A percentile compares a stretch with the other conserved stretches of the same genome.
Evolutionary conservation across 768 basidiomycete genomes (phyloP).

Genomic region (Suillus americanus): DNA sequence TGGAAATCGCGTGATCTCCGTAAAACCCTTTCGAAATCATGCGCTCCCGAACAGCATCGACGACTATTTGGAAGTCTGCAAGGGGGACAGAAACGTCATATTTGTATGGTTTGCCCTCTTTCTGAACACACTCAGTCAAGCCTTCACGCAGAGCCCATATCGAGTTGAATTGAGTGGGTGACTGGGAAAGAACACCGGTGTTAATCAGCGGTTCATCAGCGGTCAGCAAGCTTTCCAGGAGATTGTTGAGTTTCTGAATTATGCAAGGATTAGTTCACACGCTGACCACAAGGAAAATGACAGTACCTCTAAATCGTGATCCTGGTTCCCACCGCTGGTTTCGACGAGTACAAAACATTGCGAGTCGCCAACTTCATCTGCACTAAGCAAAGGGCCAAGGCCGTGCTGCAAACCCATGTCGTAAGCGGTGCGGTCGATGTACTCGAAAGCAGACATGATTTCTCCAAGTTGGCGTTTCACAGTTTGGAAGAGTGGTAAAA

Average conservation of each 20-base stretch:
- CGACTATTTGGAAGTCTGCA: conserved; percentile 81
- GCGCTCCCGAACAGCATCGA: conserved; percentile 76
- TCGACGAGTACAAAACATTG: conserved; percentile 91
- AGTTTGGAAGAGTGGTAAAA: conserved; percentile 80
- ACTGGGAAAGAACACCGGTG: conserved; percentile 91
- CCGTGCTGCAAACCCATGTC: conserved; percentile 83
- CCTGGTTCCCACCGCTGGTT: conserved; percentile 89
- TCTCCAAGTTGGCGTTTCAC: conserved; percentile 86
- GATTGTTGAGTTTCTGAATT: conserved; percentile 77
- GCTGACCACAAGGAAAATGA: conserved; percentile 4
- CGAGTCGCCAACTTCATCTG: conserved; percentile 73
- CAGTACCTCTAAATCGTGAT: conserved; percentile 90
- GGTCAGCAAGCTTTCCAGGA: conserved; percentile 77
- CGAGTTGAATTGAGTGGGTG: conserved; percentile 83
- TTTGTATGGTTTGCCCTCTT: conserved; percentile 95
- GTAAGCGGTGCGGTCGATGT: conserved; percentile 85
- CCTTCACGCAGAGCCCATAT: conserved; percentile 93
- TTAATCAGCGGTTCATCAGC: conserved; percentile 75
- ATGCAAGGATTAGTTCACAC: conserved; percentile 1
- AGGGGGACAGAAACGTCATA: conserved; percentile 94
- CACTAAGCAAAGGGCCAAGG: conserved; percentile 72
- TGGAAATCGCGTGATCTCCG: conserved; percentile 71
- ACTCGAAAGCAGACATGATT: conserved; percentile 97
- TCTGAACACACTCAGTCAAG: conserved; percentile 87
- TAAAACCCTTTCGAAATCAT: conserved; percentile 69